Evolutionary conservation across 768 basidiomycete genomes (phyloP), one percentile per base, ranked within the genome.

Genomic region (Tephrocybe rancida): DNA sequence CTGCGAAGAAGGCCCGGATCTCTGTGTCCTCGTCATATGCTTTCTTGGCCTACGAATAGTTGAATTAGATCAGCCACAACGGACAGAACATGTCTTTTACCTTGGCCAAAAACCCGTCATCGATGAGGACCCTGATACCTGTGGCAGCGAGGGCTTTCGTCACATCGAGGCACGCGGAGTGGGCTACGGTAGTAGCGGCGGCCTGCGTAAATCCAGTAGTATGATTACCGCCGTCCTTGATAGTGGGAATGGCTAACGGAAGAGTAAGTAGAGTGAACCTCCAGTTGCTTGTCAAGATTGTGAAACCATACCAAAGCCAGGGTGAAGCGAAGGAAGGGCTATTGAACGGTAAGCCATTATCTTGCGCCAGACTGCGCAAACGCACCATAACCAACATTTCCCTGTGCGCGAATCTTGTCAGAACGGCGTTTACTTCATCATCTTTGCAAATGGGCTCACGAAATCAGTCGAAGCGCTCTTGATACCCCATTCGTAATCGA

Each of bases 401-500:
- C 88, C 88, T 89, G 46, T n/a, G n/a, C n/a, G n/a, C n/a, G n/a
- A n/a, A n/a, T n/a, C n/a, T n/a, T n/a, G n/a, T n/a, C 4, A 11
- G 24, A 44, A 44, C 37, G 37, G n/a, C 16, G n/a, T 11, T 38
- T 7, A 11, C 8, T 11, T 11, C 37, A 38, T 38, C 6, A 18
- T 27, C 45, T 34, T n/a, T 10, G 32, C 16, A 22, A 24, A 27
- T 45, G 34, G 5, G 72, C 87, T 73, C 60, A 91, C 91, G 58
- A 93, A 92, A 65, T 92, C 91, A 2, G 91, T 92, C 4, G 89
- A 92, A 11, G 88, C 90, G 41, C 77, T 78, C 5, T 73, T 70
- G 60, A 87, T 87, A 39, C 89, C 85, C 77, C 82, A 85, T 55
- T 81, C 78, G 61, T 84, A 81, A 64, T 87, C 84, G 50, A 87